These are phyloP conservation scores for Chaetomidium leptoderma DNA, from an alignment of 495 filamentous ascomycete genomes.

Conservation along the genomic window DNA sequence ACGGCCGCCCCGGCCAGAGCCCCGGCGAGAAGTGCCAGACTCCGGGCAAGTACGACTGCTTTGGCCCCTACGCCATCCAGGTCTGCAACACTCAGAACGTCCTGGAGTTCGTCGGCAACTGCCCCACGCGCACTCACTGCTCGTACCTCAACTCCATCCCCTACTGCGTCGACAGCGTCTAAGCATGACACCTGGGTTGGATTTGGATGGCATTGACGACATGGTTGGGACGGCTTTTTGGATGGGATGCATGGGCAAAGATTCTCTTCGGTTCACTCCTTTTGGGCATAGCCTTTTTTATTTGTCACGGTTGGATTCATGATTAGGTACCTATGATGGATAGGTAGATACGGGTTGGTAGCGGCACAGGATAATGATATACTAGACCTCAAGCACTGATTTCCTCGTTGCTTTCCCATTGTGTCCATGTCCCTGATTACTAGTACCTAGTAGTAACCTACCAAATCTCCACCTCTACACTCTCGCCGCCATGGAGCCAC, in stretches of 20 bases:
- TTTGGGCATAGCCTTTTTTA: background rate
- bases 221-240: background rate
- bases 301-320: background rate
- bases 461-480: no score
- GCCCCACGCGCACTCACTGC: conserved; percentile 19
- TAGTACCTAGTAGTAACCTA: no score
- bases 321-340: background rate
- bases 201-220: background rate
- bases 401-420: no score
- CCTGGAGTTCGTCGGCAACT: conserved; percentile 20
- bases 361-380: background rate
- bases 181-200: background rate
- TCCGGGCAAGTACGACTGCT: conserved; percentile 24
- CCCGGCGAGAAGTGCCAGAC: conserved; percentile 21
- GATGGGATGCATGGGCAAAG: conserved; percentile 2
- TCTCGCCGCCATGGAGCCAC: no score
- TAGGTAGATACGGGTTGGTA: background rate
- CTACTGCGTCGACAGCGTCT: conserved; percentile 20
- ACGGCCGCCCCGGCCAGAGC: conserved; percentile 19
- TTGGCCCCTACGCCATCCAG: conserved; percentile 24
- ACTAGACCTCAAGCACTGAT: background rate
- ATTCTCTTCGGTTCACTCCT: conserved; percentile 6
- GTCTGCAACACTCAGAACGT: conserved; percentile 21
- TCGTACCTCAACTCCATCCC: conserved; percentile 22
- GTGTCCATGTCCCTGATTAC: no score